phyloP scores from a whole-genome alignment of 495 filamentous ascomycete genomes.

The Annulohypoxylon moriforme region DNA sequence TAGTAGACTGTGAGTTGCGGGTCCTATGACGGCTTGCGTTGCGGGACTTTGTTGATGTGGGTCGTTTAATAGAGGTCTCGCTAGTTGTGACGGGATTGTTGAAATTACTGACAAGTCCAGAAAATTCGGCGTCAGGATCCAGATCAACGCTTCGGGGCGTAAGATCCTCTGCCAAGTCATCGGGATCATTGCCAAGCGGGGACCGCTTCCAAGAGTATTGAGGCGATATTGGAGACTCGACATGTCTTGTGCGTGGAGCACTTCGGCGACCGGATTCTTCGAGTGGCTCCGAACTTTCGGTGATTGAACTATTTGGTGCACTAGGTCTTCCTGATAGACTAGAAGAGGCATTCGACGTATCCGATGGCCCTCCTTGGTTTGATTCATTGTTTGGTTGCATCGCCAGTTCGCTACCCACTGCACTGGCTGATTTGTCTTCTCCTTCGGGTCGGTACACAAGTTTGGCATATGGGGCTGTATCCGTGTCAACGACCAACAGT shows the following conservation, averaged over 20 bases:
- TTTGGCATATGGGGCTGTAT: slow-evolving; percentile 39
- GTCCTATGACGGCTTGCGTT: slow-evolving; percentile 21
- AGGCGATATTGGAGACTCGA: slow-evolving; percentile 23
- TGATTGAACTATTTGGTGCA: background rate
- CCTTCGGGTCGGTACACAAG: slow-evolving; percentile 44
- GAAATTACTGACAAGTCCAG: slow-evolving; percentile 1
- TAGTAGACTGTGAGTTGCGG: slow-evolving; percentile 5
- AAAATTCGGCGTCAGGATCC: slow-evolving; percentile 7
- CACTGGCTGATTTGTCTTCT: slow-evolving; percentile 10
- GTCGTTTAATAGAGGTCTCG: slow-evolving; percentile 13
- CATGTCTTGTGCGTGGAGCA: background rate
- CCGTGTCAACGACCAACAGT: slow-evolving; percentile 72
- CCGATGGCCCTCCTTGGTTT: slow-evolving; percentile 1
- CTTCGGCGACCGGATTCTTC: slow-evolving; percentile 3
- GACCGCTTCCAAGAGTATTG: slow-evolving; percentile 17
- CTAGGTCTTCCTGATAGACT: background rate
- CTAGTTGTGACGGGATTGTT: background rate
- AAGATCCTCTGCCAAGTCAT: background rate
- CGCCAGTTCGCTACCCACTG: slow-evolving; percentile 21
- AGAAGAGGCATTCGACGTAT: slow-evolving; percentile 2
- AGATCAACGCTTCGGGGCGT: slow-evolving; percentile 12
- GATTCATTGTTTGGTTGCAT: slow-evolving; percentile 2
- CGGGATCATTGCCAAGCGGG: background rate
- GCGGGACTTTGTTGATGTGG: slow-evolving; percentile 27
- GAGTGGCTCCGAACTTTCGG: background rate